phyloP scores from a whole-genome alignment of 2,329 filamentous ascomycete genomes.

The Fusarium sacchari region DNA sequence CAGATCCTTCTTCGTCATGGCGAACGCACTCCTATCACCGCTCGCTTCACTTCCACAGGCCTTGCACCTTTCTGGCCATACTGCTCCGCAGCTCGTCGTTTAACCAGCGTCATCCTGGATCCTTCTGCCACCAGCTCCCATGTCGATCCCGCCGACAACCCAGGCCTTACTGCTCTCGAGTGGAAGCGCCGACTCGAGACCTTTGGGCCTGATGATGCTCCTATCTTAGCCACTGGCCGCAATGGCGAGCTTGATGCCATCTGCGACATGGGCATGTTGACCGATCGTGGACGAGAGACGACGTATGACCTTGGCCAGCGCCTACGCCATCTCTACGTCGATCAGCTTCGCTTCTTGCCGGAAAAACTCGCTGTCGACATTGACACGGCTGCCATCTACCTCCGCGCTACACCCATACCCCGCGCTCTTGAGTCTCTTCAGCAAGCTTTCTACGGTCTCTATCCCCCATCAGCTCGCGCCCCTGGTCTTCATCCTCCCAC shows the following conservation, averaged over 20 bases:
- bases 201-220: slow-evolving; percentile 76
- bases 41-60: slow-evolving; percentile 85
- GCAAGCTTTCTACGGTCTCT: slow-evolving; percentile 79
- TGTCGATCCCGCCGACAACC: slow-evolving; percentile 36
- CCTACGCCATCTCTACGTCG: slow-evolving; percentile 76
- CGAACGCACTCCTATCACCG: slow-evolving; percentile 83
- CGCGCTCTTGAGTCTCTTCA: slow-evolving; percentile 82
- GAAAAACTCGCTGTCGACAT: slow-evolving; percentile 63
- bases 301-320: slow-evolving; percentile 75
- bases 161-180: slow-evolving; percentile 58
- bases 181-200: slow-evolving; percentile 83
- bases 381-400: slow-evolving; percentile 70
- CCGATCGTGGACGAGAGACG: slow-evolving; percentile 77
- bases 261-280: slow-evolving; percentile 82
- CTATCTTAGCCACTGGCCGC: slow-evolving; percentile 74
- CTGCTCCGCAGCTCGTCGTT: slow-evolving; percentile 78
- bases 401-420: slow-evolving; percentile 78
- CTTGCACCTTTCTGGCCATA: slow-evolving; percentile 86
- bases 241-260: slow-evolving; percentile 78
- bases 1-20: slow-evolving; percentile 87
- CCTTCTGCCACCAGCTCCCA: slow-evolving; percentile 48
- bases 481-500: slow-evolving; percentile 67
- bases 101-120: slow-evolving; percentile 65
- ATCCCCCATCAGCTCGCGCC: slow-evolving; percentile 64
- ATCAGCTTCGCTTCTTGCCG: slow-evolving; percentile 79